Evolutionary conservation across 768 basidiomycete genomes (phyloP).

Genomic region (Flagelloscypha sp.): DNA sequence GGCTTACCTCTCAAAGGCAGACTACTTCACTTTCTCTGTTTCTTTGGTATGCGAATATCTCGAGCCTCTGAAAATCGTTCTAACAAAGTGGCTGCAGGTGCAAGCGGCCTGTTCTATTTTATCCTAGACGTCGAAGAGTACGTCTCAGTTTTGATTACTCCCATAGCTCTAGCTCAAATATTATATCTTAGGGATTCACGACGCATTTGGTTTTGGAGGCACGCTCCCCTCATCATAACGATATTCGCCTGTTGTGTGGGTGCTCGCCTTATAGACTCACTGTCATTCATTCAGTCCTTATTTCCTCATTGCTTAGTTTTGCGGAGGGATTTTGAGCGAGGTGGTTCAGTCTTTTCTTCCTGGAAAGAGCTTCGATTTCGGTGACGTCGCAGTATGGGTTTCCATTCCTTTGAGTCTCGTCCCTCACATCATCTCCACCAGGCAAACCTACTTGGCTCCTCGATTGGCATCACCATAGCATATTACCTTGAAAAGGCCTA

Average conservation of each 20-base stretch:
- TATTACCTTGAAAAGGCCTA: conserved; percentile 71
- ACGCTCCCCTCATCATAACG: conserved; percentile 62
- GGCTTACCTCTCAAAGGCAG: conserved; percentile 71
- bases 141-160: conserved; percentile 18
- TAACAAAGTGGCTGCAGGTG: too few species aligned
- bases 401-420: conserved; percentile 7
- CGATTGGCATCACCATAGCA: conserved; percentile 55
- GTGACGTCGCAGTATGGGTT: conserved; percentile 57
- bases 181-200: conserved; percentile 53
- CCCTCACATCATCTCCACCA: conserved; percentile 19
- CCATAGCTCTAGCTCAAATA: too few species aligned
- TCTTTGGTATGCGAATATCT: too few species aligned
- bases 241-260: conserved; percentile 57
- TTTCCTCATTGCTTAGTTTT: too few species aligned
- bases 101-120: conserved; percentile 79
- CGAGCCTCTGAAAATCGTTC: too few species aligned
- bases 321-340: conserved; percentile 77
- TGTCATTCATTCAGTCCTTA: too few species aligned
- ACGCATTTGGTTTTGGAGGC: conserved; percentile 83
- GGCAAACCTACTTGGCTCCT: conserved; percentile 75
- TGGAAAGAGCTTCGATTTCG: conserved; percentile 65
- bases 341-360: conserved; percentile 74
- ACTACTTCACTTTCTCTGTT: conserved; percentile 71
- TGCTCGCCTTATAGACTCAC: too few species aligned
- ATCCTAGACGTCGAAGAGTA: conserved; percentile 86